Conservation (phyloP, 495 filamentous ascomycete species). For the Tetracladium marchalianum region DNA sequence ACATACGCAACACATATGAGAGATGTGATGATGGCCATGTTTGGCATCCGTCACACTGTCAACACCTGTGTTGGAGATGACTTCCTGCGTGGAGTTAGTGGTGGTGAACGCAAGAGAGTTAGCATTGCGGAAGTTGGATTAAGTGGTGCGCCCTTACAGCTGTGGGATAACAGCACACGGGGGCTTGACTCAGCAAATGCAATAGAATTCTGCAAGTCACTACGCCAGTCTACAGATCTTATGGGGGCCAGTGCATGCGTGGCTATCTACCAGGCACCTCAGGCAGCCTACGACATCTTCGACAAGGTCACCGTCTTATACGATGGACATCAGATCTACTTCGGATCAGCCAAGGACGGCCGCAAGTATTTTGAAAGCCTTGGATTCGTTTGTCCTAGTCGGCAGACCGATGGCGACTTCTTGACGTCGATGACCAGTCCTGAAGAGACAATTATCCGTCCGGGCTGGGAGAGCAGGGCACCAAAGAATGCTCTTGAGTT, state of each 20-base stretch:
- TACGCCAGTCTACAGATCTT: conserved; percentile 53
- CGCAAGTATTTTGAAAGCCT: conserved; percentile 49
- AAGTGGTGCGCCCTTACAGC: conserved; percentile 51
- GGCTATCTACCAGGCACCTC: conserved; percentile 72
- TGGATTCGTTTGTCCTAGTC: conserved; percentile 41
- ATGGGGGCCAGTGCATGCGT: conserved; percentile 54
- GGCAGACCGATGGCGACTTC: conserved; percentile 58
- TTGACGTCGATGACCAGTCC: conserved; percentile 62
- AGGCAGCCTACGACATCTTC: conserved; percentile 62
- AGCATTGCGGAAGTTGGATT: conserved; percentile 65
- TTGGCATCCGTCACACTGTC: conserved; percentile 63
- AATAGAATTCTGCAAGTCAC: conserved; percentile 58
- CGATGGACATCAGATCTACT: conserved; percentile 62
- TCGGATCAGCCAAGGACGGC: conserved; percentile 45
- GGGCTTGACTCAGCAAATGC: conserved; percentile 70
- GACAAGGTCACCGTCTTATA: conserved; percentile 74
- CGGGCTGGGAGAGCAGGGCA: conserved; percentile 50
- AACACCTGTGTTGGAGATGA: conserved; percentile 73
- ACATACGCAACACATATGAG: conserved; percentile 51
- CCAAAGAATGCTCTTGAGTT: conserved; percentile 57
- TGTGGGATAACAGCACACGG: conserved; percentile 77
- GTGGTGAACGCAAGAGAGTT: conserved; percentile 74
- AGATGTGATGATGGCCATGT: conserved; percentile 70
- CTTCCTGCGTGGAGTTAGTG: conserved; percentile 66
- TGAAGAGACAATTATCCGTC: conserved; percentile 46